Evolutionary conservation across 345 rosid species (phyloP).

Genomic region (Populus davidiana): DNA sequence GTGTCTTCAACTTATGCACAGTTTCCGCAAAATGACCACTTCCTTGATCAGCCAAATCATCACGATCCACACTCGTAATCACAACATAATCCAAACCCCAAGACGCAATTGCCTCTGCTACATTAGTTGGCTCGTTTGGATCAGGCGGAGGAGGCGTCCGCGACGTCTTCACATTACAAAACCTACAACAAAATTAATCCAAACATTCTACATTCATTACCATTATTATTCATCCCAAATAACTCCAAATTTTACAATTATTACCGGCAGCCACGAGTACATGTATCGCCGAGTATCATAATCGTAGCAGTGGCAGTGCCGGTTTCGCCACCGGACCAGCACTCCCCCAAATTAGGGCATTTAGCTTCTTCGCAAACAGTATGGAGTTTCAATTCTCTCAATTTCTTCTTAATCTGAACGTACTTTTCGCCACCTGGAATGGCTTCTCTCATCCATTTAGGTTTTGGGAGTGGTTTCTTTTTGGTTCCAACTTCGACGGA

Average conservation of each 20-base stretch:
- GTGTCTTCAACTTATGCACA: constrained; percentile 65
- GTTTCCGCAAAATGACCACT: constrained; percentile 80
- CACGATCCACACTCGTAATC: constrained; percentile 88
- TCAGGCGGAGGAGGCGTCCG: constrained; percentile 93
- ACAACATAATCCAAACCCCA: constrained; percentile 96
- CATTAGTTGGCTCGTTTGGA: constrained; percentile 82
- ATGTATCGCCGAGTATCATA: constrained; percentile 94
- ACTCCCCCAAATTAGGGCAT: constrained; percentile 93
- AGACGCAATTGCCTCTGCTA: constrained; percentile 92
- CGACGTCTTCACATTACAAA: constrained; percentile 94
- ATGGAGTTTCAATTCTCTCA: constrained; percentile 86
- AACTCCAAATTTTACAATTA: not conserved
- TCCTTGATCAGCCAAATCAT: constrained; percentile 86
- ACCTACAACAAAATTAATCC: constrained; percentile 36
- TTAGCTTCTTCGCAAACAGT: constrained; percentile 98
- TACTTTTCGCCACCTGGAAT: constrained; percentile 93
- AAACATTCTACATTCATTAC: not conserved
- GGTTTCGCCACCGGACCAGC: constrained; percentile 99
- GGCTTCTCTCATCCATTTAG: constrained; percentile 96
- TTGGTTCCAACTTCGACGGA: constrained; percentile 95
- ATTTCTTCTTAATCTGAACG: constrained; percentile 93
- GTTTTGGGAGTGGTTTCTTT: constrained; percentile 93
- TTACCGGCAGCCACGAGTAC: constrained; percentile 96
- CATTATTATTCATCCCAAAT: not conserved
- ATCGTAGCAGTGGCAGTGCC: constrained; percentile 97